Evolutionary conservation across 2,329 filamentous ascomycete species (phyloP), one percentile per base, ranked within the genome.

Genomic region (Trichoderma citrinoviride): DNA sequence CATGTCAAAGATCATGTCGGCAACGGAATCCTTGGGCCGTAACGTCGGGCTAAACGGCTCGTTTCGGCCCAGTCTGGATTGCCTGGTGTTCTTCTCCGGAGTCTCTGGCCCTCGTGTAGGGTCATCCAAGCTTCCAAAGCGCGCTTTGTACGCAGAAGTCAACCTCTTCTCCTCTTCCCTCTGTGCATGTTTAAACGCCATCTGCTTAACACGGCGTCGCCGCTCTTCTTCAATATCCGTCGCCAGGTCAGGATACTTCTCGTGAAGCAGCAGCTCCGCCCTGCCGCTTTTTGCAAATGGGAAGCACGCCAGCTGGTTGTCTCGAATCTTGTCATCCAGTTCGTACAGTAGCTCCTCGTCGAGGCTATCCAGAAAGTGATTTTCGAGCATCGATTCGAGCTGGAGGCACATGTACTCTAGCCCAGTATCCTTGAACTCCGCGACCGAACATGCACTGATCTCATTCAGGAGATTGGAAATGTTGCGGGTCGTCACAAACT

Each of bases 1-100:
- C 93, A 97, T 97, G 69, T 92, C 87, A 73, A 97, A 97, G 76
- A 97, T 96, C 62, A 97, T 82, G 70, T 97, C 93, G 43, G 83
- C 83, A 1, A 83, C 80, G 0, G 90, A 93, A 21, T 83, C 83
- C 71, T 87, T 92, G 1, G 89, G 83, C 62, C 86, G 88, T 50
- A 95, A 80, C 19, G 79, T 81, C 1, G 92, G 92, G 64, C 87
- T 91, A 58, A 85, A 82, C 0, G 83, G 81, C 66, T 87, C 86
- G 67, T 87, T 87, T 15, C 76, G 79, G 21, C 71, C 71, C 6
- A 70, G 70, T 64, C 81, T 85, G 1, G 79, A 79, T 65, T 80
- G 85, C 58, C 78, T 78, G 61, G 82, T 80, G 27, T 66, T 67
- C 65, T 76, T 82, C 15, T 86, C 82, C 6, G 77, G 72, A 10